Evolutionary conservation across 495 filamentous ascomycete species (phyloP).

Genomic region (Aspergillus carlsbadensis): DNA sequence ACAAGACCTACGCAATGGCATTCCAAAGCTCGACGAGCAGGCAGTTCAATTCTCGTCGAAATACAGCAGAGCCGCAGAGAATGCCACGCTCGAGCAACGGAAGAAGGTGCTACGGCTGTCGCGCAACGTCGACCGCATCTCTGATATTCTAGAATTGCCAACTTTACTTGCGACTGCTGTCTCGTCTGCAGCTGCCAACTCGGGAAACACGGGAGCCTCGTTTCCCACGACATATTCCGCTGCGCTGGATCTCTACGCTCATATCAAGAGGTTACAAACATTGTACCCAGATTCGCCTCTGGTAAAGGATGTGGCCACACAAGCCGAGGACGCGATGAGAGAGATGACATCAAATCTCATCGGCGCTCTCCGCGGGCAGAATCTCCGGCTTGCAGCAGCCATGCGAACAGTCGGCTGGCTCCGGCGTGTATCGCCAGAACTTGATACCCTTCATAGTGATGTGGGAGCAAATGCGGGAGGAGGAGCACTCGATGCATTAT

Average conservation of each 20-base stretch:
- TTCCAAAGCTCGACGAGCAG: conserved; percentile 78
- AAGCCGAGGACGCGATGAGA: conserved; percentile 87
- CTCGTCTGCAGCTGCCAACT: conserved; percentile 53
- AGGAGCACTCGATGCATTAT: conserved; percentile 75
- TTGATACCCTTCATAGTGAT: conserved; percentile 52
- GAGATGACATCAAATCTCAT: conserved; percentile 87
- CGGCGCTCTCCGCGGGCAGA: conserved; percentile 67
- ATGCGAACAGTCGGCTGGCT: conserved; percentile 93
- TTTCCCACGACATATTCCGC: conserved; percentile 80
- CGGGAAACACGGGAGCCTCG: conserved; percentile 41
- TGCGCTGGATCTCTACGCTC: conserved; percentile 88
- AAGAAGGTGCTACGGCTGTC: conserved; percentile 83
- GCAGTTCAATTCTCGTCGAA: conserved; percentile 78
- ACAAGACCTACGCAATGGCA: conserved; percentile 61
- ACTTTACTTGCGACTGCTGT: conserved; percentile 78
- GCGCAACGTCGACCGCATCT: conserved; percentile 82
- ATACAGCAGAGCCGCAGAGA: conserved; percentile 73
- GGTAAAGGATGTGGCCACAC: conserved; percentile 66
- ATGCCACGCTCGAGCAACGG: conserved; percentile 70
- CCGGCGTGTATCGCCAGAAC: conserved; percentile 78
- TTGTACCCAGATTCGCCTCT: conserved; percentile 79
- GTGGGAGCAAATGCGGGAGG: conserved; percentile 46
- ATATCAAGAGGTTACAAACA: conserved; percentile 82
- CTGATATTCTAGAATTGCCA: conserved; percentile 90
- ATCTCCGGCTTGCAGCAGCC: conserved; percentile 84